Evolutionary conservation across 2,329 filamentous ascomycete species (phyloP).

Genomic region (Remersonia thermophila): DNA sequence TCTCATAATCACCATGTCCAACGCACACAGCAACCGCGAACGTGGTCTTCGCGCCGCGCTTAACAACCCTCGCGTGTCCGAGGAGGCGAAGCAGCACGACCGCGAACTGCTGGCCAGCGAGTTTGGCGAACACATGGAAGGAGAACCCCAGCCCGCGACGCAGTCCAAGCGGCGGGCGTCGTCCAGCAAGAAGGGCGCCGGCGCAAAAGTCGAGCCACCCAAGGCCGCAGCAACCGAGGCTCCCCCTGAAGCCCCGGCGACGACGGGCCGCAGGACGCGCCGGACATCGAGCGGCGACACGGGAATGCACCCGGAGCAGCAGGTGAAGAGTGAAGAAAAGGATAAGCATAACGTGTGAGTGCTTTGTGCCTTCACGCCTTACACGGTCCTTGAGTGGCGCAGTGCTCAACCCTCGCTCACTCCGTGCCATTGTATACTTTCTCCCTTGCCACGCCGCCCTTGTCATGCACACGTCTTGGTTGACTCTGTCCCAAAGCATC

Average conservation of each 20-base stretch:
- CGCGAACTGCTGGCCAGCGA: slow-evolving; percentile 16
- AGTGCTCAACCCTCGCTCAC: too few relatives aligned
- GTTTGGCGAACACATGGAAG: slow-evolving; percentile 11
- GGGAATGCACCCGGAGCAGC: too few relatives aligned
- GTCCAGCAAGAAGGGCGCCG: slow-evolving; percentile 6
- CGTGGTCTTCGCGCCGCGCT: slow-evolving; percentile 18
- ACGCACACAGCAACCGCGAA: slow-evolving; percentile 13
- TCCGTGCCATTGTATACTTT: too few relatives aligned
- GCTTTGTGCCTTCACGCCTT: not conserved
- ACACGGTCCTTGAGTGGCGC: too few relatives aligned
- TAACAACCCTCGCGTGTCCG: slow-evolving; percentile 17
- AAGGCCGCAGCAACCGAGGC: not conserved
- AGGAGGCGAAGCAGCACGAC: slow-evolving; percentile 17
- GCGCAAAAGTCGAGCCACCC: too few relatives aligned
- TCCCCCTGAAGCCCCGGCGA: not conserved
- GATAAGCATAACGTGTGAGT: too few relatives aligned
- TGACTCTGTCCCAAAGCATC: slow-evolving; percentile 13
- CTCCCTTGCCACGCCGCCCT: too few relatives aligned
- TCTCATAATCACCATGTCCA: slow-evolving; percentile 8
- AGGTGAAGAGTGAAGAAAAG: too few relatives aligned
- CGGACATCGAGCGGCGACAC: too few relatives aligned
- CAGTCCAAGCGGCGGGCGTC: slow-evolving; percentile 1
- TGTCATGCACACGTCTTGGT: too few relatives aligned
- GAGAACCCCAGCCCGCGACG: not conserved
- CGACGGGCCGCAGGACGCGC: too few relatives aligned